These are phyloP conservation scores for Trifolium pratense DNA, from an alignment of 306 rosid genomes.

Conservation along the genomic window DNA sequence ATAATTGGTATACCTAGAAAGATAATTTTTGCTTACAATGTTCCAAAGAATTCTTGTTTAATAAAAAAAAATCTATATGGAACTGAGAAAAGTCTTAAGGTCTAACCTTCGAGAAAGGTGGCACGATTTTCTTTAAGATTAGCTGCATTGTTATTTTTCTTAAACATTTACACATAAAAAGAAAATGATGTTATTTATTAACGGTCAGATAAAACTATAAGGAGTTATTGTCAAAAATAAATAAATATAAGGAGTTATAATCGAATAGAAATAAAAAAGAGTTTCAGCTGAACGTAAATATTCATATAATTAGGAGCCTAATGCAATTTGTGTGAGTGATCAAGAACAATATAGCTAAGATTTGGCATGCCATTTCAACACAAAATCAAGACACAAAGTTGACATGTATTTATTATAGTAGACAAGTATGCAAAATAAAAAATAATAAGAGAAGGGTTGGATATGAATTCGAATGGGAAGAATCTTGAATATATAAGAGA, in stretches of 20 bases:
- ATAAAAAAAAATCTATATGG: not conserved
- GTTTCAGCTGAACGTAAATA: not conserved
- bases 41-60: not conserved
- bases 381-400: too few relatives aligned
- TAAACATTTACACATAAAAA: slow-evolving; percentile 25
- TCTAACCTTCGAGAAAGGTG: slow-evolving; percentile 62
- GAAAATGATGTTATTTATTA: not conserved
- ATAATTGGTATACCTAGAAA: too few relatives aligned
- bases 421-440: not conserved
- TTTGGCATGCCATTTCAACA: too few relatives aligned
- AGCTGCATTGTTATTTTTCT: slow-evolving; percentile 75
- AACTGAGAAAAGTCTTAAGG: slow-evolving; percentile 26
- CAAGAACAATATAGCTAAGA: not conserved
- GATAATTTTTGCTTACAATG: too few relatives aligned
- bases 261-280: not conserved
- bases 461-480: too few relatives aligned
- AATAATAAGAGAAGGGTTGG: too few relatives aligned
- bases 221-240: too few relatives aligned
- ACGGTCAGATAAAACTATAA: not conserved
- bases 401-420: too few relatives aligned
- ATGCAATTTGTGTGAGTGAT: not conserved
- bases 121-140: slow-evolving; percentile 74
- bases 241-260: not conserved
- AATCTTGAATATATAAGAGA: too few relatives aligned
- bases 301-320: not conserved